Evolutionary conservation across 2,329 filamentous ascomycete genomes (phyloP), one percentile per base, ranked within the genome.

Genomic region (Emmonsiellopsis sp.): DNA sequence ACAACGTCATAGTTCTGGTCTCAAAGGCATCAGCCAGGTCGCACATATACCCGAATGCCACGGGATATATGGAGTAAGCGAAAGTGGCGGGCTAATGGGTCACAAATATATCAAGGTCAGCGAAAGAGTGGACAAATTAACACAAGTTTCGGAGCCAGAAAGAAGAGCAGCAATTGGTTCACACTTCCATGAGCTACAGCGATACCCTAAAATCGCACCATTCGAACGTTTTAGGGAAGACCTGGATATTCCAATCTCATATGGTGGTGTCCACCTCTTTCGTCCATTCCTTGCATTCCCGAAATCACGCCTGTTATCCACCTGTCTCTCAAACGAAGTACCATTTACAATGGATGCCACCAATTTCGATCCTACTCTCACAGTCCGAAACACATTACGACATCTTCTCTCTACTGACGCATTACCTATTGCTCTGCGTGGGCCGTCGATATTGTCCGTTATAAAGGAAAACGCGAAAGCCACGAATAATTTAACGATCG

Each of bases 281-380:
- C 67, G 71, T 2, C 70, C 71, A 8, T 64, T 73, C 6, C 64
- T 71, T 8, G 58, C 61, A 5, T 70, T 91, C 63, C 73, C 77
- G 55, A 94, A 97, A 70, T 76, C 81, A 49, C 75, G 84, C 37
- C 75, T 96, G 31, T 34, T 68, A 40, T 51, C 76, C 63, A 57
- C 88, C 82, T 96, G 92, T 63, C 68, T 84, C 56, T 74, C 78
- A n/a, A 78, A 84, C 58, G 70, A 75, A 0, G 71, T 94, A 8
- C 71, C 73, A 0, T 97, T 88, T 86, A 87, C 89, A 57, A 88
- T 93, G 65, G 93, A 98, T 65, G 72, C 76, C 42, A 96, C 91
- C 1, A 98, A 98, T 63, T 68, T 75, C 13, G 86, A 96, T 62
- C 78, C 76, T 7, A 89, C 84, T 0, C 71, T 94, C 55, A 95